These are phyloP conservation scores for Kokia cookei DNA, from an alignment of 441 rosid species.

Conservation along the genomic window DNA sequence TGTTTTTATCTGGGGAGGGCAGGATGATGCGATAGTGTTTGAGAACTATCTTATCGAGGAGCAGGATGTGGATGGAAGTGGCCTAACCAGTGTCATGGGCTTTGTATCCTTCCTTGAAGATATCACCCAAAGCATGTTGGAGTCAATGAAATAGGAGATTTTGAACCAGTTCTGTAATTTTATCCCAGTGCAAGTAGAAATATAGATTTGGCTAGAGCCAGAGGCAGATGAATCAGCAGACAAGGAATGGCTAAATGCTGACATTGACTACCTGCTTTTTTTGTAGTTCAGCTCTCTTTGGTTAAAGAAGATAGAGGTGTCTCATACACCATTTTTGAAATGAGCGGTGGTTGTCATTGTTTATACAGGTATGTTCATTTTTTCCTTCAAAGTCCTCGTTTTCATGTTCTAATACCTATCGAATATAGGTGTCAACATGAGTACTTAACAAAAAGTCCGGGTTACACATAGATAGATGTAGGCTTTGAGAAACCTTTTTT, in stretches of 20 bases:
- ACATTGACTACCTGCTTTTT: not conserved
- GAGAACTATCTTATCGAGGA: slow-evolving; percentile 95
- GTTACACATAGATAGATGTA: not conserved
- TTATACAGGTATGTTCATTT: not conserved
- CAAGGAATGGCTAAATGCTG: not conserved
- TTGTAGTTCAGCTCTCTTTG: not conserved
- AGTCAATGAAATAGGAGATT: slow-evolving; percentile 64
- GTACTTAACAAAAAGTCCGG: not conserved
- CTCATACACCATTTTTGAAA: not conserved
- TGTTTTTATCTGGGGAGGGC: slow-evolving; percentile 75
- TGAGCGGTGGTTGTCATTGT: not conserved
- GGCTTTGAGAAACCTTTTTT: not conserved
- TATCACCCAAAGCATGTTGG: slow-evolving; percentile 65
- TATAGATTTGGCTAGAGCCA: not conserved
- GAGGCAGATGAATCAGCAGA: not conserved
- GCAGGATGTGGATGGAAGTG: slow-evolving; percentile 84
- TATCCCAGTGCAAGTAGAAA: not conserved
- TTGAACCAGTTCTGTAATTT: not conserved
- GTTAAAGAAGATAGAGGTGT: not conserved
- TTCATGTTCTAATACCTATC: not conserved
- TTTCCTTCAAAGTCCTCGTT: not conserved
- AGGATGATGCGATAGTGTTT: slow-evolving; percentile 73
- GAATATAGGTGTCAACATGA: not conserved
- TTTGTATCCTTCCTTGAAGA: slow-evolving; percentile 94
- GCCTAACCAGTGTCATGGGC: slow-evolving; percentile 87